Base-by-base conservation (phyloP, 345 rosid genomes). In the Anacardium occidentale region DNA sequence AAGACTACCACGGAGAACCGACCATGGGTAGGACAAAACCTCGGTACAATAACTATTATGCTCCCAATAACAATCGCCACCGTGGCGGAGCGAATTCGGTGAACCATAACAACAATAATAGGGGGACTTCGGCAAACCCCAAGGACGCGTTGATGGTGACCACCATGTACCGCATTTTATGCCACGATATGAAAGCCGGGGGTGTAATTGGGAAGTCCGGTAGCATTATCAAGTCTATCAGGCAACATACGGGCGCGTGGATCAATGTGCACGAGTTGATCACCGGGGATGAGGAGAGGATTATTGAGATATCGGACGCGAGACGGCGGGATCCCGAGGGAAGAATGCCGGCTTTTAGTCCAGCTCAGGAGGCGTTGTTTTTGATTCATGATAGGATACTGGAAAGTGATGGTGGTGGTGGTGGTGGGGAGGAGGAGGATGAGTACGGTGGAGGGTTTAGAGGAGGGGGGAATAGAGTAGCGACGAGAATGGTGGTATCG, bases 151-250 rank as follows among this genome's bases (percentile, higher is more conserved):
- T 86, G 53, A 86, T 83, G 90, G 96, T 90, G 12, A 90, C 93
- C 32, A 96, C 99, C 2, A 89, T 82, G 60, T 96, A 96, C 83
- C 94, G 98, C 60, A 88, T 96, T 71, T 91, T 96, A 54, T 96
- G 99, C 70, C 97, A 84, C 69, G 99, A 93, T 51, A 77, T 88
- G 78, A 93, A 91, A 82, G 97, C 92, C n/a, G 99, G 99, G 1
- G 97, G 99, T 12, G 99, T 96, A 5, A 96, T 96, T 22, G 99
- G 99, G 20, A 96, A 96, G 83, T 87, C 98, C 17, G 99, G 99
- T 15, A 81, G 91, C 51, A 91, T 96, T 14, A 96, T 96, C 77
- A 96, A 93, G 88, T 81, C 91, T 29, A 96, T 96, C 45, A 77
- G 98, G 58, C 97, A 90, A 42, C 96, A 90, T 53, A 93, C 99